phyloP scores from a whole-genome alignment of 2,329 filamentous ascomycete genomes.

The Xylariaceae sp. region DNA sequence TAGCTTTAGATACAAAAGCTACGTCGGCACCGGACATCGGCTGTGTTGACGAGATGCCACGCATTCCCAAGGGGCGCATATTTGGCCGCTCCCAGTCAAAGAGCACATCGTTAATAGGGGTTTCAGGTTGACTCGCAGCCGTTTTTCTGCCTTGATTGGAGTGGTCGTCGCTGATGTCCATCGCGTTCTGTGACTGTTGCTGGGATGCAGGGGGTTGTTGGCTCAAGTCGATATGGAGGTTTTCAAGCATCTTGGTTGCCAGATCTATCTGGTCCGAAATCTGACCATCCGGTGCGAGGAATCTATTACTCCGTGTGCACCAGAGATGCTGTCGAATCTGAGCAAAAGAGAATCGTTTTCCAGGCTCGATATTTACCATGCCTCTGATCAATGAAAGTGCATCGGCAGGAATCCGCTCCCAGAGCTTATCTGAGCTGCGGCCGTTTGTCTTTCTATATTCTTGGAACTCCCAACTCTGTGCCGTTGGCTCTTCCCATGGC shows the following conservation, averaged over 20 bases:
- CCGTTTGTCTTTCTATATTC: conserved; percentile 78
- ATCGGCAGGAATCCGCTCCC: conserved; percentile 68
- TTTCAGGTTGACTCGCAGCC: conserved; percentile 81
- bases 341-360: conserved; percentile 74
- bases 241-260: conserved; percentile 93
- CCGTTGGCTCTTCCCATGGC: conserved; percentile 90
- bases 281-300: conserved; percentile 67
- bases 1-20: conserved; percentile 34
- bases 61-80: conserved; percentile 46
- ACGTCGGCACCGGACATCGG: conserved; percentile 37
- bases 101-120: conserved; percentile 63
- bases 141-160: conserved; percentile 45
- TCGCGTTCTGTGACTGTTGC: conserved; percentile 45
- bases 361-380: conserved; percentile 80
- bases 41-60: conserved; percentile 45
- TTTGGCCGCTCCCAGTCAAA: conserved; percentile 85
- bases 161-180: conserved; percentile 61
- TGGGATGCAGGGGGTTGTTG: conserved; percentile 51
- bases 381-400: conserved; percentile 79
- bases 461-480: conserved; percentile 80
- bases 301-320: conserved; percentile 79
- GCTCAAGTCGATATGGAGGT: conserved; percentile 80
- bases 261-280: conserved; percentile 74
- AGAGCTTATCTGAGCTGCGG: conserved; percentile 78
- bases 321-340: conserved; percentile 88